phyloP scores from a whole-genome alignment of 2,329 filamentous ascomycete genomes.

The Graphilbum ipis-grandicollis region DNA sequence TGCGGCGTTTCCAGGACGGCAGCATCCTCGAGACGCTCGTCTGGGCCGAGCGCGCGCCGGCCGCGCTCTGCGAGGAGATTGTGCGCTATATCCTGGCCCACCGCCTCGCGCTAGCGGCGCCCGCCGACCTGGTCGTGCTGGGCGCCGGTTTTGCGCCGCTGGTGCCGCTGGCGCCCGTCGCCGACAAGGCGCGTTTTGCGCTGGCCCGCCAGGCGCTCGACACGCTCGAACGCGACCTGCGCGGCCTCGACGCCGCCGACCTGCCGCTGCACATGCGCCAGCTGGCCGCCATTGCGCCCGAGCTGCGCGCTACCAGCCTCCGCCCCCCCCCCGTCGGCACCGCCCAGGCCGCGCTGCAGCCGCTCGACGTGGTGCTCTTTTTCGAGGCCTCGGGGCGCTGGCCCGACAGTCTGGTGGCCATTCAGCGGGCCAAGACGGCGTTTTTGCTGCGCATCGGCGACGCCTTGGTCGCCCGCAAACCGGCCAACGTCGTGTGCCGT shows the following conservation, averaged over 20 bases:
- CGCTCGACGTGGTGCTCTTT: conserved; percentile 67
- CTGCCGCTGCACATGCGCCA: conserved; percentile 77
- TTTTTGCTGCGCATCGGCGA: conserved; percentile 66
- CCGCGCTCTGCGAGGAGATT: conserved; percentile 64
- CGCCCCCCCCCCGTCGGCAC: conserved; percentile 29
- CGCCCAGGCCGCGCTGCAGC: conserved; percentile 25
- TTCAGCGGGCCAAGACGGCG: conserved; percentile 85
- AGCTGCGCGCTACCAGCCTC: conserved; percentile 58
- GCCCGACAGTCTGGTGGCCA: conserved; percentile 81
- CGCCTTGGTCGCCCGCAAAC: conserved; percentile 43
- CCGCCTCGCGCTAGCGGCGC: conserved; percentile 43
- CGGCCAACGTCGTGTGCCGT: conserved; percentile 24
- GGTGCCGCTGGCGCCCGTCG: conserved; percentile 24
- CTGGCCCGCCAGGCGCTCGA: conserved; percentile 52
- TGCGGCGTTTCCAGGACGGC: conserved; percentile 88
- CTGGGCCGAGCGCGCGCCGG: conserved; percentile 50
- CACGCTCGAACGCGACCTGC: conserved; percentile 58
- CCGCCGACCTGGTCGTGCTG: conserved; percentile 32
- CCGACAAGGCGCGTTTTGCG: conserved; percentile 45
- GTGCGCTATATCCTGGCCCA: conserved; percentile 50
- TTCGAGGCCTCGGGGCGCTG: conserved; percentile 89
- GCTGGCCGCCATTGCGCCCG: conserved; percentile 52
- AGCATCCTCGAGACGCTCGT: conserved; percentile 84
- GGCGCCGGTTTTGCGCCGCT: conserved; percentile 28
- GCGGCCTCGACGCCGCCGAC: conserved; percentile 50